Evolutionary conservation across 2,329 filamentous ascomycete genomes (phyloP), one percentile per base, ranked within the genome.

Genomic region (Teratosphaeria gauchensis): DNA sequence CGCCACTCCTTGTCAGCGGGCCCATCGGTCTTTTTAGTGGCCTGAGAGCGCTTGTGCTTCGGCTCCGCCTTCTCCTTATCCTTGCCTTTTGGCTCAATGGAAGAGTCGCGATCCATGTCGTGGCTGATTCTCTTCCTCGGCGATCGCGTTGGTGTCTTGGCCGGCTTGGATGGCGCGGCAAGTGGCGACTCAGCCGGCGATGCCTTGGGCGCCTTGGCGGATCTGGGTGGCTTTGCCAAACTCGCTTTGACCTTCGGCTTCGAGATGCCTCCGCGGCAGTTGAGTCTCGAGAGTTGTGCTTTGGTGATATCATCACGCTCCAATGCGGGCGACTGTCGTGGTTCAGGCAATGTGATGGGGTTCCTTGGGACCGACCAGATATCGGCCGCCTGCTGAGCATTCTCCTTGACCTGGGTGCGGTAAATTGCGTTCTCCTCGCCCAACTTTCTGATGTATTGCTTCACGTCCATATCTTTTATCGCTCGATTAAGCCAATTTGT

Each of bases 1-100:
- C 53, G 55, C 69, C 69, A 71, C 24, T 62, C 58, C 35, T 63
- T 57, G 48, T 61, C 63, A 38, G 65, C 62, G 19, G 64, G 64
- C 46, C 64, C 64, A 38, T 66, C 62, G 12, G 65, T 61, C 57
- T 64, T 63, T 62, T 69, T 69, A 35, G 64, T 60, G 2, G 68
- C 65, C 24, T 66, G 62, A 24, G 66, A 63, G 42, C 68, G 68
- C 57, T 67, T 66, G 21, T 65, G 63, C 31, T 66, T 64, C 14
- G 56, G 46, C 48, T 57, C 54, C 53, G 58, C 48, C 42, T 59
- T 55, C 16, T 48, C 42, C 42, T 48, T 48, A 19, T 48, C 42
- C n/a, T 48, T 48, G 42, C 42, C 42, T 48, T 19, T 48, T n/a
- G 42, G 42, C 19, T 48, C 42, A 8, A 19, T 2, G 6, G 42